Evolutionary conservation across 2,329 filamentous ascomycete genomes (phyloP), one percentile per base, ranked within the genome.

Genomic region (Colletotrichum eremochloae): DNA sequence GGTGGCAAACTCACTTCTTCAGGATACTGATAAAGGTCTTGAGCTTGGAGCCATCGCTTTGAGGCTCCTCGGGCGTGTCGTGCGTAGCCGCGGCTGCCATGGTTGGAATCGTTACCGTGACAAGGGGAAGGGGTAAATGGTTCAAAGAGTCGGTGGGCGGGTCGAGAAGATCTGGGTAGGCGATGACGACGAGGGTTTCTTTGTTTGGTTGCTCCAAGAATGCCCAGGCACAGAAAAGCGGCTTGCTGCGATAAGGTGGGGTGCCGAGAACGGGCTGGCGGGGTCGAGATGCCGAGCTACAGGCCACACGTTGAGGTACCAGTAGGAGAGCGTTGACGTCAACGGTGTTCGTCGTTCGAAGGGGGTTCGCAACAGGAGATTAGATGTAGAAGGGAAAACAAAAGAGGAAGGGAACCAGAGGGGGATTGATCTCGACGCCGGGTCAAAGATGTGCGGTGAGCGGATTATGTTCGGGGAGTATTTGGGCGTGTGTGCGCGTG

Each of bases 21-120:
- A 98, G 84, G 76, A 98, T 97, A 66, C 91, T 90, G 74, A 98
- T 82, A 79, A 98, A 97, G 1, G 94, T 97, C 83, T 91, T 93
- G 79, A 98, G 86, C 87, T 97, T 97, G 76, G 93, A 96, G 76
- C 90, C 91, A 71, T 98, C 95, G 84, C 94, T 95, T 75, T 87
- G 86, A 33, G 80, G 75, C 76, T 87, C 86, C 68, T 87, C 86
- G 20, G 82, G 76, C 42, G 80, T 74, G 46, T 80, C 81, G 60
- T 58, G 80, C 73, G 78, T 76, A 75, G 78, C 74, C 75, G 82
- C 80, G 76, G 82, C 81, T 79, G 83, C 80, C 83, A 84, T 84
- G 73, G 56, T 74, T 68, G 42, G 42, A 50, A 48, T 31, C 20
- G 38, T 24, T 58, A 24, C 20, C 14, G n/a, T 58, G 31, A 24